A percentile compares a stretch with the other conserved stretches of the same genome.
Evolutionary conservation across 2,329 filamentous ascomycete genomes (phyloP).

Genomic region (Fusarium pilosicola): DNA sequence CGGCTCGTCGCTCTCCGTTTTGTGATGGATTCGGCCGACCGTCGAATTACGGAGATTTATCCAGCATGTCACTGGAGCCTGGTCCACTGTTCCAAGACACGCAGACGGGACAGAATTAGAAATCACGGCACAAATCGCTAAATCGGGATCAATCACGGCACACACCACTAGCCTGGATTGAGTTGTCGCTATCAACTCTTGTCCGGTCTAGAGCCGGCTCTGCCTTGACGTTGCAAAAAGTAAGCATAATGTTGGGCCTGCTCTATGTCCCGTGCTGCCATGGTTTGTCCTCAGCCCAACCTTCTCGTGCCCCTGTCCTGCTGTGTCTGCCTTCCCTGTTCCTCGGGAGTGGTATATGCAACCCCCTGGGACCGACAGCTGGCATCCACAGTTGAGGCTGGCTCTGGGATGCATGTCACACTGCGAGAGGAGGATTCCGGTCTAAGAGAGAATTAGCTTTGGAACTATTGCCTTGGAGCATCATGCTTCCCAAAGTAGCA

Average conservation of each 20-base stretch:
- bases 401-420: slow-evolving; percentile 30
- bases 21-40: slow-evolving; percentile 3
- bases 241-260: slow-evolving; percentile 24
- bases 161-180: background rate
- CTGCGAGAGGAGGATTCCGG: background rate
- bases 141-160: background rate
- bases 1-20: slow-evolving; percentile 11
- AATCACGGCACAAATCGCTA: background rate
- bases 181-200: background rate
- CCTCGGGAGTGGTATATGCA: slow-evolving; percentile 9
- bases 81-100: background rate
- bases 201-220: background rate
- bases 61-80: slow-evolving; percentile 7
- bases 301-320: background rate
- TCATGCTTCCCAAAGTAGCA: slow-evolving; percentile 26
- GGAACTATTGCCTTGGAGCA: slow-evolving; percentile 24
- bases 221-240: slow-evolving; percentile 5
- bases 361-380: slow-evolving; percentile 20
- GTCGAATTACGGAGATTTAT: slow-evolving; percentile 23
- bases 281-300: slow-evolving; percentile 8
- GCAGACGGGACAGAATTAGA: slow-evolving; percentile 15
- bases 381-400: slow-evolving; percentile 38
- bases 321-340: slow-evolving; percentile 4
- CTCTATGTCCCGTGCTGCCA: background rate
- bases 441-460: slow-evolving; percentile 30